These are phyloP conservation scores for slime mould (Dictyostelium discoideum) DNA, from an alignment of 78 protist genomes.

Conservation along the genomic window DNA sequence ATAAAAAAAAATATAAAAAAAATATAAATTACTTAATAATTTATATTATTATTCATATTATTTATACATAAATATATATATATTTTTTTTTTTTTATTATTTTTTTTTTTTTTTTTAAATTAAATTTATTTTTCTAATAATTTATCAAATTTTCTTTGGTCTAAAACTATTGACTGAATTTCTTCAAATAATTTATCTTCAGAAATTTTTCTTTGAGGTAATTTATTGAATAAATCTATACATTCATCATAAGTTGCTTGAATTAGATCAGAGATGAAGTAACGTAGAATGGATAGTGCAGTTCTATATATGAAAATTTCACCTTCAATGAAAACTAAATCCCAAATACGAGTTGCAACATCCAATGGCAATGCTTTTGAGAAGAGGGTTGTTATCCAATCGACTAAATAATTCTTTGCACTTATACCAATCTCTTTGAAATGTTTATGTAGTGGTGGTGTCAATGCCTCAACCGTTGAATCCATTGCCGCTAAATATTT, in stretches of 20 bases:
- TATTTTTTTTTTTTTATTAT: no score
- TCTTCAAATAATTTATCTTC: conserved; percentile 70
- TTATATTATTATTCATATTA: no score
- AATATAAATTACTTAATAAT: no score
- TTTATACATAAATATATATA: no score
- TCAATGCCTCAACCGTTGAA: conserved; percentile 64
- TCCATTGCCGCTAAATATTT: conserved; percentile 78
- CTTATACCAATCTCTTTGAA: conserved; percentile 69
- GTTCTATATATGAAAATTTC: conserved; percentile 80
- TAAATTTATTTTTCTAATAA: conserved; percentile 4
- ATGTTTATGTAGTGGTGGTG: conserved; percentile 80
- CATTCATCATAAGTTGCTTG: conserved; percentile 45
- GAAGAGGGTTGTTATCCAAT: conserved; percentile 94
- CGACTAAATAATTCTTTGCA: conserved; percentile 83
- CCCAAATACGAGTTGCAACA: conserved; percentile 92
- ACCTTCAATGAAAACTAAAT: conserved; percentile 87
- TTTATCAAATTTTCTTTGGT: conserved; percentile 70
- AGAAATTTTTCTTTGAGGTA: conserved; percentile 50
- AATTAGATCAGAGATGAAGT: conserved; percentile 32
- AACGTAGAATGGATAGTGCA: conserved; percentile 59
- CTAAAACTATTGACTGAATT: conserved; percentile 42
- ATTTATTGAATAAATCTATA: conserved; percentile 41
- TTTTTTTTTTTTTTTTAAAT: background rate
- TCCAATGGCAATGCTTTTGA: conserved; percentile 89
- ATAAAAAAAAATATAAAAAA: no score